phyloP scores from a whole-genome alignment of 495 filamentous ascomycete species.

The Neurospora sp. region DNA sequence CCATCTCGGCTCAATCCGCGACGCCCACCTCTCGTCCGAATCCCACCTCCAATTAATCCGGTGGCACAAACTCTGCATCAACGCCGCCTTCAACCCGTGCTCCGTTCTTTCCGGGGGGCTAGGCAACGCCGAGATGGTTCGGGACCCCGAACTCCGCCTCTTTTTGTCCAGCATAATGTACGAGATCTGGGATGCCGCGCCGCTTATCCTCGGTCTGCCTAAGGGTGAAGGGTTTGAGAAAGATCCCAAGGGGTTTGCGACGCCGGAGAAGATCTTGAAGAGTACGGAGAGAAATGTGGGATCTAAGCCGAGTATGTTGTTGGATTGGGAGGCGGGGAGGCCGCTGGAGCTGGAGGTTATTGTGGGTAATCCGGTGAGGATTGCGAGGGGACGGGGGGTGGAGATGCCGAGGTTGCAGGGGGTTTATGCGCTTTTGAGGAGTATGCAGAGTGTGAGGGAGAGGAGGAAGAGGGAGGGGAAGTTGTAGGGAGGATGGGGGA shows the following conservation, averaged over 20 bases:
- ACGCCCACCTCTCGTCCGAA: conserved; percentile 40
- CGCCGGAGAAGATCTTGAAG: conserved; percentile 42
- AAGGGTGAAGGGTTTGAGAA: not conserved
- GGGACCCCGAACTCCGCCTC: conserved; percentile 37
- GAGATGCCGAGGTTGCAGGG: conserved; percentile 44
- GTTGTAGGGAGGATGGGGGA: conserved; percentile 2
- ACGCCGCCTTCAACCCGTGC: conserved; percentile 54
- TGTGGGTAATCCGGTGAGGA: conserved; percentile 47
- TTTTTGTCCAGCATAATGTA: conserved; percentile 44
- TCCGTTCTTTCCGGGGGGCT: conserved; percentile 46
- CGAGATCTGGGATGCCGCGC: conserved; percentile 46
- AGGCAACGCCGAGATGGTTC: conserved; percentile 45
- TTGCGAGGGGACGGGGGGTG: conserved; percentile 40
- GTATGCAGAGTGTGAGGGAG: conserved; percentile 35
- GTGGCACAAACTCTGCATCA: conserved; percentile 59
- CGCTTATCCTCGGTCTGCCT: conserved; percentile 34
- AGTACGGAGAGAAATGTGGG: conserved; percentile 47
- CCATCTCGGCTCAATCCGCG: conserved; percentile 38
- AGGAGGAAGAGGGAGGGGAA: conserved; percentile 22
- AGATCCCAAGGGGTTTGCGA: conserved; percentile 25
- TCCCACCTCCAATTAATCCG: conserved; percentile 45
- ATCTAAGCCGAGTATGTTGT: conserved; percentile 48
- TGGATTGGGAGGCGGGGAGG: conserved; percentile 47
- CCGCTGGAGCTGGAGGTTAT: conserved; percentile 54
- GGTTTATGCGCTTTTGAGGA: conserved; percentile 41